phyloP scores from a whole-genome alignment of 257 asterid species.

The Henckelia pumila region DNA sequence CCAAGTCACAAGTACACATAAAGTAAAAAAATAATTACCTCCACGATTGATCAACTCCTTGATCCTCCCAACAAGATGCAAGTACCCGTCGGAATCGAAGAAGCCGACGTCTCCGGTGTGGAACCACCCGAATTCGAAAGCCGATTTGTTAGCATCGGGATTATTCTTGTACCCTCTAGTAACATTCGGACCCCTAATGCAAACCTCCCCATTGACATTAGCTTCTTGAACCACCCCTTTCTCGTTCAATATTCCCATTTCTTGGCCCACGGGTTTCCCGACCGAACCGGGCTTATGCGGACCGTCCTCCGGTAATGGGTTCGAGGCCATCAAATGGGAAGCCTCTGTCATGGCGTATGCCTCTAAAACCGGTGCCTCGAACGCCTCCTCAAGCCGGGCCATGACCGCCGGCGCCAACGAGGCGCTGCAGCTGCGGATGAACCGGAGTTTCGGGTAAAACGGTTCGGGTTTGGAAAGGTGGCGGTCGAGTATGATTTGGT shows the following conservation, averaged over 20 bases:
- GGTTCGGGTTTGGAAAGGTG: slow-evolving; percentile 65
- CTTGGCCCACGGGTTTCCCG: slow-evolving; percentile 89
- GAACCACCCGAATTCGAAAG: slow-evolving; percentile 81
- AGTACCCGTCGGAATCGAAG: slow-evolving; percentile 71
- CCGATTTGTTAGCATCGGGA: slow-evolving; percentile 77
- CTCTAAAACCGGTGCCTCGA: slow-evolving; percentile 80
- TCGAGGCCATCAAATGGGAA: slow-evolving; percentile 80
- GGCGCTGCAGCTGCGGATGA: slow-evolving; percentile 97
- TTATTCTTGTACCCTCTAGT: slow-evolving; percentile 84
- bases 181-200: slow-evolving; percentile 86
- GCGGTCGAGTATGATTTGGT: slow-evolving; percentile 85
- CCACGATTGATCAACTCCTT: slow-evolving; percentile 93
- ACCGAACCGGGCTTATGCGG: slow-evolving; percentile 81
- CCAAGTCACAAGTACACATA: background rate
- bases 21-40: slow-evolving; percentile 42
- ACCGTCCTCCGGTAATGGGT: slow-evolving; percentile 79
- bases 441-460: slow-evolving; percentile 76
- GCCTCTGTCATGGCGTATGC: slow-evolving; percentile 98
- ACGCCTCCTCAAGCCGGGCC: slow-evolving; percentile 82
- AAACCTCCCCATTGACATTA: slow-evolving; percentile 68
- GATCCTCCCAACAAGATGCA: slow-evolving; percentile 93
- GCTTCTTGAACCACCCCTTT: slow-evolving; percentile 59
- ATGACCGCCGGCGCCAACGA: slow-evolving; percentile 84
- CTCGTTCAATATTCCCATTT: slow-evolving; percentile 77
- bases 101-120: slow-evolving; percentile 83